phyloP scores from a whole-genome alignment of 345 rosid genomes.

The Hypericum androsaemum region DNA sequence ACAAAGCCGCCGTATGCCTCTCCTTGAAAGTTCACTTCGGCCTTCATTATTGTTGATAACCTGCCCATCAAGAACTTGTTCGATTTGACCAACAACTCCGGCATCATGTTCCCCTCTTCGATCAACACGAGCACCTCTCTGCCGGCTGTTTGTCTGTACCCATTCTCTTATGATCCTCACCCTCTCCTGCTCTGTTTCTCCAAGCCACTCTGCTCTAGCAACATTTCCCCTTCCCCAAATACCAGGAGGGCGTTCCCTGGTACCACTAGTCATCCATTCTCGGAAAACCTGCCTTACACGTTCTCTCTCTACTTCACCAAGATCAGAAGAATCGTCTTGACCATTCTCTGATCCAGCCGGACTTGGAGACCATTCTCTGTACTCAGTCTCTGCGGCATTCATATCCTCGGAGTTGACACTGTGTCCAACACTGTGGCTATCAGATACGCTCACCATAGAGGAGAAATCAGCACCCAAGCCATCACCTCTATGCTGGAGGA shows the following conservation, averaged over 20 bases:
- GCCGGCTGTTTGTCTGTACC: conserved; percentile 70
- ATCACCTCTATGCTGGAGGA: conserved; percentile 35
- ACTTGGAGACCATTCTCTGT: conserved; percentile 47
- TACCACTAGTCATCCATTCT: conserved; percentile 71
- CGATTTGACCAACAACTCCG: conserved; percentile 53
- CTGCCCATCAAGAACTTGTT: conserved; percentile 60
- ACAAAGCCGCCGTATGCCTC: conserved; percentile 75
- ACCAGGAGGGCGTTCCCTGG: conserved; percentile 38
- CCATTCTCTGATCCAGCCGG: conserved; percentile 41
- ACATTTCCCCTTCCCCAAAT: conserved; percentile 32
- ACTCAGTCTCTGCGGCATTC: conserved; percentile 38
- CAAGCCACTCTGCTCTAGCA: conserved; percentile 68
- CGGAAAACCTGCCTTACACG: conserved; percentile 80
- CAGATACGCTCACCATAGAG: conserved; percentile 30
- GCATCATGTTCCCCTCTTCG: conserved; percentile 45
- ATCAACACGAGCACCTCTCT: conserved; percentile 45
- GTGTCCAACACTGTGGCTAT: conserved; percentile 28
- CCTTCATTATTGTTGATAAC: conserved; percentile 37
- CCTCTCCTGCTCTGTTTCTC: conserved; percentile 89
- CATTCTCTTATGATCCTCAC: conserved; percentile 80
- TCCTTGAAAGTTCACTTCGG: conserved; percentile 37
- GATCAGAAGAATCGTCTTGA: conserved; percentile 47
- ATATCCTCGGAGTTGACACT: conserved; percentile 33
- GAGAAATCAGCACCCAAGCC: conserved; percentile 24
- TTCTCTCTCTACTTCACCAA: conserved; percentile 74